Evolutionary conservation across 495 filamentous ascomycete genomes (phyloP).

Genomic region (Aspergillus cavernicola): DNA sequence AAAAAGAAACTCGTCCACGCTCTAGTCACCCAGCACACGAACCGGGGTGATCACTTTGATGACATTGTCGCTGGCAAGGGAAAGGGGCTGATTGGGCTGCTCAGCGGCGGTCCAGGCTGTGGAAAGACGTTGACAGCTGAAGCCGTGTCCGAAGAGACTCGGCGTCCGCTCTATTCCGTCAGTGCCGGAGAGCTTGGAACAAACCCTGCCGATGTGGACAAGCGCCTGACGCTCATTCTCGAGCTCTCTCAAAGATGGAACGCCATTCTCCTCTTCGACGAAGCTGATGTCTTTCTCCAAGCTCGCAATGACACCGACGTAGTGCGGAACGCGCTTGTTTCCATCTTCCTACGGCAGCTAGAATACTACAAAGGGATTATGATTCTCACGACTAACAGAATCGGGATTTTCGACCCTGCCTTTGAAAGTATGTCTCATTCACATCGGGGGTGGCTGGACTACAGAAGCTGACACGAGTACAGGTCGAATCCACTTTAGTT

Average conservation of each 20-base stretch:
- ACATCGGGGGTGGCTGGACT: no score
- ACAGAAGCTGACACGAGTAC: no score
- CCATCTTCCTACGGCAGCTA: constrained; percentile 2
- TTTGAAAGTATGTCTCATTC: not conserved
- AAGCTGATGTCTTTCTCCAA: constrained; percentile 8
- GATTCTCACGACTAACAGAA: constrained; percentile 6
- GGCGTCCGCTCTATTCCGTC: constrained; percentile 49
- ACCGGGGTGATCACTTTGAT: not conserved
- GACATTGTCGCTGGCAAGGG: constrained; percentile 38
- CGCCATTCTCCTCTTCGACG: constrained; percentile 41
- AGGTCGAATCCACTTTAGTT: constrained; percentile 2
- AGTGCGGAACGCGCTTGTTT: constrained; percentile 5
- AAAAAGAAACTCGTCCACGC: constrained; percentile 2
- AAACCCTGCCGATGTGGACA: constrained; percentile 45
- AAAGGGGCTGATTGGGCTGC: constrained; percentile 55
- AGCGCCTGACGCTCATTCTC: constrained; percentile 42
- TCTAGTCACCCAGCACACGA: not conserved
- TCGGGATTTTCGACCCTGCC: not conserved
- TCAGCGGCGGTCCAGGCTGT: constrained; percentile 55
- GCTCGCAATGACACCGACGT: not conserved
- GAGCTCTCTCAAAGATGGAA: constrained; percentile 49
- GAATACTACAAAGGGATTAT: constrained; percentile 8
- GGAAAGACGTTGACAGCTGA: constrained; percentile 59
- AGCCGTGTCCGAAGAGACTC: constrained; percentile 48
- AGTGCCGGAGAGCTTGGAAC: constrained; percentile 51